phyloP scores from a whole-genome alignment of 257 asterid genomes.

The Schizonepeta tenuifolia region DNA sequence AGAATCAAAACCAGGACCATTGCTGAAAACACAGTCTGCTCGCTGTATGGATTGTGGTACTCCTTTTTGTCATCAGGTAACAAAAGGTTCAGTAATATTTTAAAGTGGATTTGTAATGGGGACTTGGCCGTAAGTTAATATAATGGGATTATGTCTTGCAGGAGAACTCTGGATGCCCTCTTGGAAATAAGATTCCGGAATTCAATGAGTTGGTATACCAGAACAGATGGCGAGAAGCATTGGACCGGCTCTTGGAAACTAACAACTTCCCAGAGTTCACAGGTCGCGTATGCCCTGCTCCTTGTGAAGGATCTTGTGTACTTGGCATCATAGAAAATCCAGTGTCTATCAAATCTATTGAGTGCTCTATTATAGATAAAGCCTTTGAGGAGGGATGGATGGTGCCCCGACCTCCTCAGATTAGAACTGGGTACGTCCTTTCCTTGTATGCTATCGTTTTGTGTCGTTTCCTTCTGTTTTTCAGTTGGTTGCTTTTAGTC shows the following conservation, averaged over 20 bases:
- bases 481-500: neutral
- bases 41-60: constrained; percentile 99
- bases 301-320: constrained; percentile 99
- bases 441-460: neutral
- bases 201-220: constrained; percentile 97
- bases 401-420: constrained; percentile 95
- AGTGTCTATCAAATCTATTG: constrained; percentile 89
- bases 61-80: constrained; percentile 98
- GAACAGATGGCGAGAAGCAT: constrained; percentile 98
- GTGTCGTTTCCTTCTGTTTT: neutral
- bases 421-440: constrained; percentile 73
- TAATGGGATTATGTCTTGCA: constrained; percentile 34
- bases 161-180: constrained; percentile 99
- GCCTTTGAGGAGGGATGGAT: constrained; percentile 98
- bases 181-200: constrained; percentile 98
- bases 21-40: constrained; percentile 92
- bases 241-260: constrained; percentile 96
- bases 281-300: constrained; percentile 99
- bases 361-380: constrained; percentile 95
- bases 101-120: neutral
- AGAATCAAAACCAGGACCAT: constrained; percentile 82
- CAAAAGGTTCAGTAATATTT: neutral
- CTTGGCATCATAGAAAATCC: constrained; percentile 99
- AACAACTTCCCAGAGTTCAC: constrained; percentile 99
- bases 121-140: neutral